A percentile compares a stretch with the other conserved stretches of the same genome.
These are phyloP conservation scores for Sporothrix euskadiensis DNA, from an alignment of 2,329 filamentous ascomycete genomes.

Conservation along the genomic window DNA sequence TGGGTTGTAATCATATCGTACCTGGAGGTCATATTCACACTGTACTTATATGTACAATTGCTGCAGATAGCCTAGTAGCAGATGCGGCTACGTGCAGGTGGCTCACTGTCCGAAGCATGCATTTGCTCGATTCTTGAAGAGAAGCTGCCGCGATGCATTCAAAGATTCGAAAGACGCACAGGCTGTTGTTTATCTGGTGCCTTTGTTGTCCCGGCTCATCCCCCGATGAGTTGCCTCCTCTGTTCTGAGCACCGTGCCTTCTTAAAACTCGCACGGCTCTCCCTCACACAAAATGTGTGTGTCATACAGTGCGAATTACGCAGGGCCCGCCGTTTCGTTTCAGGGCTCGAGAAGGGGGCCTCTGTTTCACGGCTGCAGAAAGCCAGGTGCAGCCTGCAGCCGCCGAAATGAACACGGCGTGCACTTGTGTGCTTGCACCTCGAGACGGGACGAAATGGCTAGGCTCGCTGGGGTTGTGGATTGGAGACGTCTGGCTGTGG, in stretches of 20 bases:
- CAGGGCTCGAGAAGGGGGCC: neutral
- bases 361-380: conserved; percentile 24
- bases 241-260: neutral
- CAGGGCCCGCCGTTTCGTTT: conserved; percentile 3
- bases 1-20: neutral
- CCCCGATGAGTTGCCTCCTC: too few relatives aligned
- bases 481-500: neutral
- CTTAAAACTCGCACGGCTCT: neutral
- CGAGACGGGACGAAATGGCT: neutral
- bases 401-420: conserved; percentile 13
- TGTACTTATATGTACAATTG: neutral
- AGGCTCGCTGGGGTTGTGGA: neutral
- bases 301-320: conserved; percentile 11
- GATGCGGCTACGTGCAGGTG: neutral
- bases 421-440: neutral
- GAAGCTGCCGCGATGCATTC: neutral
- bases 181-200: conserved; percentile 11
- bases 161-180: neutral
- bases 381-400: neutral
- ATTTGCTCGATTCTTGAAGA: neutral
- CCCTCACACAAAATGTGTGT: neutral
- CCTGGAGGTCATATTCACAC: neutral
- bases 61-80: neutral
- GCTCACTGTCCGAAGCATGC: neutral
- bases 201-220: neutral